Evolutionary conservation across 345 rosid species (phyloP).

Genomic region (Anastatica hierochuntica): DNA sequence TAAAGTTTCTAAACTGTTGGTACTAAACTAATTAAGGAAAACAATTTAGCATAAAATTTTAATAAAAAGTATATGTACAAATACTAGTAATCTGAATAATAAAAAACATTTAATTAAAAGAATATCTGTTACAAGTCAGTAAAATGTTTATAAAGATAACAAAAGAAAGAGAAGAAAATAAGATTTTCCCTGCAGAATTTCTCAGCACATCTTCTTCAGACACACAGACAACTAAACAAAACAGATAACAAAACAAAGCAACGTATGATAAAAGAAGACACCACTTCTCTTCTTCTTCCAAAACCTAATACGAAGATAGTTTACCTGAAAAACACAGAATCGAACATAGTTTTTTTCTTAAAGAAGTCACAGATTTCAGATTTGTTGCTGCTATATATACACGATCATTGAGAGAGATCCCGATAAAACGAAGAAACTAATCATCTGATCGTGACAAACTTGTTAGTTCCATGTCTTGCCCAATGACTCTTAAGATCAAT

Average conservation of each 20-base stretch:
- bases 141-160: neutral
- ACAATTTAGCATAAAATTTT: no score
- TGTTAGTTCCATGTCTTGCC: constrained; percentile 99
- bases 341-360: constrained; percentile 1
- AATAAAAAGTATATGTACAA: no score
- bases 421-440: constrained; percentile 1
- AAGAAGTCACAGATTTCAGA: constrained; percentile 15
- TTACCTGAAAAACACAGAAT: constrained; percentile 14
- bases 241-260: neutral
- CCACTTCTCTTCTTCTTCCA: no score
- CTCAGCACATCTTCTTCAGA: neutral
- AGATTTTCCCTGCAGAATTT: no score
- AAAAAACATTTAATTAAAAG: neutral
- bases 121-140: neutral
- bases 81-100: neutral
- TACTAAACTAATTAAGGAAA: no score
- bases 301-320: neutral
- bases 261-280: neutral
- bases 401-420: constrained; percentile 13
- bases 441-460: constrained; percentile 98
- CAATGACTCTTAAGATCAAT: constrained; percentile 91
- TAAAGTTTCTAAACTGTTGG: no score
- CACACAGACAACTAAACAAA: neutral
- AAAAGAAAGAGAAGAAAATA: neutral
- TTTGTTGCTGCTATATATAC: no score